Evolutionary conservation across 805 yeast genomes (phyloP), one percentile per base, ranked within the genome.

Genomic region (Ogataea corticis): DNA sequence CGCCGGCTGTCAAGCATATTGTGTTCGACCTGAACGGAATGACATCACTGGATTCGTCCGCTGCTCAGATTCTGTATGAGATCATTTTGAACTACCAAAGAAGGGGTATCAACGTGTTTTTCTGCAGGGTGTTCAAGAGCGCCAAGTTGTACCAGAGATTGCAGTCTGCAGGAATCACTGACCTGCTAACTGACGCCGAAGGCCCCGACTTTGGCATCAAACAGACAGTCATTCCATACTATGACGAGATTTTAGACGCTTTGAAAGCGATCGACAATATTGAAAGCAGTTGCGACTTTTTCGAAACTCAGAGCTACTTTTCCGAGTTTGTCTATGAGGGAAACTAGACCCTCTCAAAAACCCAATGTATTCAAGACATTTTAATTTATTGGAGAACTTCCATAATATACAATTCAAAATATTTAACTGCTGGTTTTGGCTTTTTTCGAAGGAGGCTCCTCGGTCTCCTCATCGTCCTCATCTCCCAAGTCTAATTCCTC

Each of bases 11-110:
- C 61, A 73, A 76, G 47, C 74, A 77, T 48, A 71, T 89, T n/a
- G 70, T 90, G 1, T 77, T 89, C 55, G 96, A 89, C 56, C 65
- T 91, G 51, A 75, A 83, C 45, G 96, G 96, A 2, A 86, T 90
- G 95, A 79, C 86, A 3, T 75, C 75, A 3, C 74, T 89, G 44
- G 97, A 89, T 55, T 79, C 95, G 0, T 76, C 88, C 0, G 96
- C 96, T 0, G 82, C 87, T 0, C 90, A 87, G 52, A 82, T 82
- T 2, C 66, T 90, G 35, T 60, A 64, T 44, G 88, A 82, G 49
- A 79, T 85, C n/a, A 66, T 89, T 3, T 55, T 63, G 2, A 67
- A 72, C 12, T 87, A 87, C 59, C 68, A 67, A n/a, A 70, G 63
- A 14, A 71, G 84, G 38, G 72, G 72, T 2, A 80, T 85, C 7